Evolutionary conservation across 2,329 filamentous ascomycete genomes (phyloP), one percentile per base, ranked within the genome.

Genomic region (Aspergillus flavus): DNA sequence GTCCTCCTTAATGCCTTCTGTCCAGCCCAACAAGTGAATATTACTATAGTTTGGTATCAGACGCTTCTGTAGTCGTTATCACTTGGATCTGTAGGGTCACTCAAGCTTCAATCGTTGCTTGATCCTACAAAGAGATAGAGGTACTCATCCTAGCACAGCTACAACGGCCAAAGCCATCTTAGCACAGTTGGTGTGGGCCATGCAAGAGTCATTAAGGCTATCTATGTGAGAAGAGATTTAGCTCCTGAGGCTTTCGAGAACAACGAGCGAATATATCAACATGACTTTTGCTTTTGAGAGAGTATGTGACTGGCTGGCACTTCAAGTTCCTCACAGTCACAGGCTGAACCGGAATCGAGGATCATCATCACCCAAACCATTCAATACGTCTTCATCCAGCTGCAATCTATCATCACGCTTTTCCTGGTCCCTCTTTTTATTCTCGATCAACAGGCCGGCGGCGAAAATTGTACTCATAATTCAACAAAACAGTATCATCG

Each of bases 271-370:
- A 41, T 7, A 9, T 41, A 41, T 48, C 21, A 23, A 14, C 21
- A 28, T n/a, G 19, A 28, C 16, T 23, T 6, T 6, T 48, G 21
- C 45, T 26, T 12, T 6, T 16, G 12, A 19, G 23, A 50, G 46
- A 50, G 26, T 6, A 10, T 19, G 5, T 19, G 46, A n/a, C 12
- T 48, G 11, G 11, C 12, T 14, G 23, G 23, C 11, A 28, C 23
- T 21, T 23, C n/a, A 41, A 30, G 12, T 41, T 34, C 16, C 32
- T 32, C 6, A 16, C 14, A 48, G 28, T 68, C 66, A 75, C 57
- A 75, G 69, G 45, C 66, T 73, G 61, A 76, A 78, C 21, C 73
- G 70, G 64, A 76, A 78, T 21, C 69, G 63, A 16, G 75, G 78
- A 62, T 75, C 66, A 46, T 74, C 67, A 64, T 78, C 76, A 4